These are phyloP conservation scores for Xylaria acuta DNA, from an alignment of 495 filamentous ascomycete species.

Conservation along the genomic window DNA sequence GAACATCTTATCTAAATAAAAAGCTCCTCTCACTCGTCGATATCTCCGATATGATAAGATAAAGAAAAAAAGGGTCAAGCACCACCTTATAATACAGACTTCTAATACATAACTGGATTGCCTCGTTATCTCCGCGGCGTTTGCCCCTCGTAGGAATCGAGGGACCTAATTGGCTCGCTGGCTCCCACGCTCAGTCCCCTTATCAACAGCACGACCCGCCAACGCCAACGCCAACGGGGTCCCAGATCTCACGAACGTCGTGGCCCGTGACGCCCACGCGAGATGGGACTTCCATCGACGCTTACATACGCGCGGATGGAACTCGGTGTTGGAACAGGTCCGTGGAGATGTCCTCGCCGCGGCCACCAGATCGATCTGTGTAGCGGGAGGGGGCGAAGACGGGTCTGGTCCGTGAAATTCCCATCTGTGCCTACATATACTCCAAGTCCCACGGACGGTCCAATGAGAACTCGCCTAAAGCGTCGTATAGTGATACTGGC, in stretches of 20 bases:
- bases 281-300: background rate
- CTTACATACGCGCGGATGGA: background rate
- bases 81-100: background rate
- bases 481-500: background rate
- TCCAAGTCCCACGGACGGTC: background rate
- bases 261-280: background rate
- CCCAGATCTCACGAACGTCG: constrained; percentile 11
- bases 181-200: constrained; percentile 6
- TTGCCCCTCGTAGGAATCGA: background rate
- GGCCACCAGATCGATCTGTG: background rate
- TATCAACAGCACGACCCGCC: constrained; percentile 14
- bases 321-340: constrained; percentile 16
- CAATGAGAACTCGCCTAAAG: constrained; percentile 9
- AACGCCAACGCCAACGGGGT: background rate
- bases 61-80: background rate
- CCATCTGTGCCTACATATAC: background rate
- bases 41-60: constrained; percentile 1
- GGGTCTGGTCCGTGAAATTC: background rate
- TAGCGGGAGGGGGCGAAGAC: constrained; percentile 13
- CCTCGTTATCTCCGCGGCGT: constrained; percentile 19
- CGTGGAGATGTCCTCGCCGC: constrained; percentile 21
- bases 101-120: background rate
- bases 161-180: background rate
- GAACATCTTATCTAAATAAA: background rate
- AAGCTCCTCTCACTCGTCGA: background rate